Conservation (phyloP, 2,329 filamentous ascomycete species). For the Colletotrichum sp. region DNA sequence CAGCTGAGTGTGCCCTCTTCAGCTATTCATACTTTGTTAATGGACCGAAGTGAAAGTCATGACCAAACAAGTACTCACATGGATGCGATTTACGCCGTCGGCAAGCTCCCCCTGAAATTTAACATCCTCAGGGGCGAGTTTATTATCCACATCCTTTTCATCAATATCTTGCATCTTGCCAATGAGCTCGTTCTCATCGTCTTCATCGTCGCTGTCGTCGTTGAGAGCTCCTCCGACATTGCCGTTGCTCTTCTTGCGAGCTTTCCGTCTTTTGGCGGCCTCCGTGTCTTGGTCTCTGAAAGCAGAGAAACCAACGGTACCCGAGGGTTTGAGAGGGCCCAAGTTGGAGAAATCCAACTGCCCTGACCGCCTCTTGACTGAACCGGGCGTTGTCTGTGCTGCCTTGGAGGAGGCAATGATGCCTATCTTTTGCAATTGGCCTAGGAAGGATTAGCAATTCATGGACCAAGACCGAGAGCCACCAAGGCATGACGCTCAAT, state of each 20-base stretch:
- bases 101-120: conserved; percentile 76
- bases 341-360: conserved; percentile 87
- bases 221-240: conserved; percentile 59
- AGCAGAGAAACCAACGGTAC: conserved; percentile 86
- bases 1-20: conserved; percentile 80
- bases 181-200: conserved; percentile 65
- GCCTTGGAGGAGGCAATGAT: conserved; percentile 75
- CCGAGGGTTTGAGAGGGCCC: conserved; percentile 82
- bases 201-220: conserved; percentile 78
- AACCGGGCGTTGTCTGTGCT: conserved; percentile 63
- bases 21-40: conserved; percentile 55
- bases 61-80: conserved; percentile 54
- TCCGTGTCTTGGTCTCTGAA: conserved; percentile 77
- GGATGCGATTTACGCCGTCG: conserved; percentile 82
- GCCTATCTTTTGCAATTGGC: conserved; percentile 96
- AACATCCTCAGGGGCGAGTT: conserved; percentile 73
- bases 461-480: not conserved
- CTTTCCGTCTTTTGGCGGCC: conserved; percentile 60
- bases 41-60: not conserved
- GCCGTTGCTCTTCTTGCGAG: conserved; percentile 68
- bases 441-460: conserved; percentile 46
- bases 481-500: not conserved
- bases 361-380: conserved; percentile 79
- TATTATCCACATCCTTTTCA: conserved; percentile 64
- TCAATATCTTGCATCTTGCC: conserved; percentile 70